phyloP scores from a whole-genome alignment of 768 basidiomycete species.

The Lanmaoa rubissima region DNA sequence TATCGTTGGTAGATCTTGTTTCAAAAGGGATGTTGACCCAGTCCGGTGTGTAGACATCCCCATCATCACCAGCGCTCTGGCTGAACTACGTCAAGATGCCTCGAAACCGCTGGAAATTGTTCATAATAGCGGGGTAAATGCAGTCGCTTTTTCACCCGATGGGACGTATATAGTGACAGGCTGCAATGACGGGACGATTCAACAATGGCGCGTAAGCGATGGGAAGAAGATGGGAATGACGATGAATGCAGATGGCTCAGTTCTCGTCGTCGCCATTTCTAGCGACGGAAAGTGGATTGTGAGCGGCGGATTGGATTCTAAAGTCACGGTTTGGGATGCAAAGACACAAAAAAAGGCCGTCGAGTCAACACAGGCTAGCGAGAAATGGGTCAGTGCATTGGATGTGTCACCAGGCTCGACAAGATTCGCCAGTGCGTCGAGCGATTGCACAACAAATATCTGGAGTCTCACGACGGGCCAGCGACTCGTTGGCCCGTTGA shows the following conservation, averaged over 20 bases:
- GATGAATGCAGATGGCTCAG: conserved; percentile 6
- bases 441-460: conserved; percentile 1
- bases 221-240: conserved; percentile 7
- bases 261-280: conserved; percentile 12
- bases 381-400: conserved; percentile 6
- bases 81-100: conserved; percentile 1
- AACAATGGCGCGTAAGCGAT: conserved; percentile 10
- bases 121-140: conserved; percentile 3
- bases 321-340: conserved; percentile 12
- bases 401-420: conserved; percentile 19
- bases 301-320: conserved; percentile 9
- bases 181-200: conserved; percentile 11
- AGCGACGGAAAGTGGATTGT: conserved; percentile 17
- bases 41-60: neutral
- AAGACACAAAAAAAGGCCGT: neutral
- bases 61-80: neutral
- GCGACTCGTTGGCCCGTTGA: conserved; percentile 14
- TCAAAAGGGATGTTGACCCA: conserved; percentile 1
- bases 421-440: conserved; percentile 13
- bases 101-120: conserved; percentile 7
- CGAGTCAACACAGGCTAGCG: neutral
- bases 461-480: conserved; percentile 13
- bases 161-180: conserved; percentile 12
- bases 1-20: neutral
- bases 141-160: conserved; percentile 16